Conservation (phyloP, 108 stramenopile genomes). For the Nitzschia sp. region DNA sequence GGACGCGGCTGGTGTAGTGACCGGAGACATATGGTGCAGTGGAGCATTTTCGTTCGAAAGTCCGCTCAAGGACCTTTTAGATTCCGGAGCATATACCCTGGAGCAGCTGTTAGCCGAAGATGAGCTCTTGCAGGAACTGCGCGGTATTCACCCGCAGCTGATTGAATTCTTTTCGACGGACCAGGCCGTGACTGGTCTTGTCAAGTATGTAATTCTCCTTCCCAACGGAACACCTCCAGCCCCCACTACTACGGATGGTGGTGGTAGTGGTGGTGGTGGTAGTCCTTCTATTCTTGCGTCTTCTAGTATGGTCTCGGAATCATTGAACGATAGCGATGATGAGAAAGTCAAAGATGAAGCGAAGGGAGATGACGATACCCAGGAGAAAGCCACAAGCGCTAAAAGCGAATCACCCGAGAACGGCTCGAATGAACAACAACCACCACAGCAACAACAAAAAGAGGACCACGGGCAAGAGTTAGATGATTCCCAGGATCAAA, state of each 20-base stretch:
- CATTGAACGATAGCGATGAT: neutral
- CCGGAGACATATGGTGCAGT: constrained; percentile 82
- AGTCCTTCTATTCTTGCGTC: neutral
- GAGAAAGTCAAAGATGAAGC: constrained; percentile 11
- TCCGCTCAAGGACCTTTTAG: constrained; percentile 87
- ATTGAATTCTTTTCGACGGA: constrained; percentile 83
- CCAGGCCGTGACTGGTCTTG: constrained; percentile 72
- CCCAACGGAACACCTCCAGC: constrained; percentile 1
- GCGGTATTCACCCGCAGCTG: constrained; percentile 81
- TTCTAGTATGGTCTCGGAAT: neutral
- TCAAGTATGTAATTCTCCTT: constrained; percentile 59
- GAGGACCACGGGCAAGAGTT: neutral
- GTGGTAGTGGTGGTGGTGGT: neutral
- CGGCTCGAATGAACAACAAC: neutral
- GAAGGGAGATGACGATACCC: neutral
- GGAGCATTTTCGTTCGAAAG: constrained; percentile 62
- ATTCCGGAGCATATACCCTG: constrained; percentile 72
- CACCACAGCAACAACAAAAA: constrained; percentile 8
- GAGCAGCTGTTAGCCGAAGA: constrained; percentile 89
- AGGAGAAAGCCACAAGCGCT: neutral
- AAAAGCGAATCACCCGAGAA: neutral
- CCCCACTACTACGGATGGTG: neutral
- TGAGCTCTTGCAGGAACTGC: constrained; percentile 93
- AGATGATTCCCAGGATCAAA: constrained; percentile 1
- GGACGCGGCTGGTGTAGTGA: constrained; percentile 27